Percentiles rank a stretch among this genome's conserved stretches.
Conservation (phyloP, 2,329 filamentous ascomycete species). For the Aspergillus floridensis region DNA sequence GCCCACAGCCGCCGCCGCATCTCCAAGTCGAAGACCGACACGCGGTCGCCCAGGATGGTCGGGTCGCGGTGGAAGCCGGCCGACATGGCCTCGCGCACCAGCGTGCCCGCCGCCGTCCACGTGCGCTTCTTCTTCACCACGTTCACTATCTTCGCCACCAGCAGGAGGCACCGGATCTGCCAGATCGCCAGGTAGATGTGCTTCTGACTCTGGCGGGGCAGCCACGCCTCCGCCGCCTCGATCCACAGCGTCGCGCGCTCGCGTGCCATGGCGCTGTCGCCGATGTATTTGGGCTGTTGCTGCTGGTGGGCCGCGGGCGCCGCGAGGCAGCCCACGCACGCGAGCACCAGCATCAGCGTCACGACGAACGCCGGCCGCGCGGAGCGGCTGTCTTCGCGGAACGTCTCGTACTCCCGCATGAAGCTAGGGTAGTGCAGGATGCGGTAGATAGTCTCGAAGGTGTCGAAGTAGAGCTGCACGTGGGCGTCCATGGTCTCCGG, state of each 20-base stretch:
- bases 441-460: constrained; percentile 22
- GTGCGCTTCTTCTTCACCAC: constrained; percentile 50
- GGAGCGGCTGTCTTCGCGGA: constrained; percentile 13
- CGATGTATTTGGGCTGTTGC: constrained; percentile 16
- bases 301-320: not conserved
- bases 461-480: constrained; percentile 23
- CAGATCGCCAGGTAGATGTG: constrained; percentile 49
- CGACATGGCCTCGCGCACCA: constrained; percentile 50
- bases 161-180: constrained; percentile 49
- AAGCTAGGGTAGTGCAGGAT: constrained; percentile 26
- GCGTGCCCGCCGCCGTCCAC: constrained; percentile 49
- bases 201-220: constrained; percentile 46
- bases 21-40: constrained; percentile 49
- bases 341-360: constrained; percentile 23
- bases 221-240: constrained; percentile 19
- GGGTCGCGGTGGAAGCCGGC: constrained; percentile 53
- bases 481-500: constrained; percentile 18
- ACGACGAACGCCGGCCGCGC: constrained; percentile 19
- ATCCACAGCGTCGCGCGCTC: constrained; percentile 22
- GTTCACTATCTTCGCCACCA: constrained; percentile 49
- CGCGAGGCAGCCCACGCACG: constrained; percentile 15
- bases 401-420: constrained; percentile 20
- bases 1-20: constrained; percentile 50
- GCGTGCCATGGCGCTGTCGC: constrained; percentile 17
- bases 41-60: constrained; percentile 33